Evolutionary conservation across 139 green algal species (phyloP).

Genomic region (Penium margaritaceum): DNA sequence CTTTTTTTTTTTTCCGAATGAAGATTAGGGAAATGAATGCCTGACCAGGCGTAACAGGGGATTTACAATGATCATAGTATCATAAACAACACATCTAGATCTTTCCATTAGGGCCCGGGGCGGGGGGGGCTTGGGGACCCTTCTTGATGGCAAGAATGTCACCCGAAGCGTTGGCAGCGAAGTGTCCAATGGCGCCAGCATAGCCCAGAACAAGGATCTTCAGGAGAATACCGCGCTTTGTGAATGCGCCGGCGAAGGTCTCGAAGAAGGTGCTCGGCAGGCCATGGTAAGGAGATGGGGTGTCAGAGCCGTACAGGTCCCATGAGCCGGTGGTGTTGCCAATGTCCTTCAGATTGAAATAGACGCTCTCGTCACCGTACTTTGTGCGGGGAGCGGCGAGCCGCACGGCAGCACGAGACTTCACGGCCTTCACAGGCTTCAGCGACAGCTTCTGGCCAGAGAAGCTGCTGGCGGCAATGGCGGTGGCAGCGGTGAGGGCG

Average conservation of each 20-base stretch:
- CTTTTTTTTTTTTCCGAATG: too few relatives aligned
- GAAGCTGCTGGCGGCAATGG: constrained; percentile 39
- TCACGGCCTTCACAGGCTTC: neutral
- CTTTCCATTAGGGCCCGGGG: constrained; percentile 49
- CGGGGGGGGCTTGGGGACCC: constrained; percentile 63
- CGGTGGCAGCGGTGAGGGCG: constrained; percentile 16
- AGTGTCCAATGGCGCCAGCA: constrained; percentile 61
- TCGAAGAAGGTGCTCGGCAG: constrained; percentile 85
- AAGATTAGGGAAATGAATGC: too few relatives aligned
- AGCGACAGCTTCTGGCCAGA: constrained; percentile 32
- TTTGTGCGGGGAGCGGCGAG: constrained; percentile 32
- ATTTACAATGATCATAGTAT: too few relatives aligned
- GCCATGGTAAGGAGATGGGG: constrained; percentile 22
- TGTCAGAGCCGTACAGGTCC: constrained; percentile 48
- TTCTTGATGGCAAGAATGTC: constrained; percentile 82
- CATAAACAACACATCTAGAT: constrained; percentile 40
- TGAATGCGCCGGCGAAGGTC: constrained; percentile 67
- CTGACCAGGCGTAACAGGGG: too few relatives aligned
- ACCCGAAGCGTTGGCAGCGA: constrained; percentile 69
- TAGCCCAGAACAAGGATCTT: constrained; percentile 67
- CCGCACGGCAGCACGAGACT: neutral
- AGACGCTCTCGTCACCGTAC: constrained; percentile 47
- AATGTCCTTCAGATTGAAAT: constrained; percentile 51
- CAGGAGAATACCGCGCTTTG: constrained; percentile 74
- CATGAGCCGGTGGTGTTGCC: constrained; percentile 47